These are phyloP conservation scores for Metschnikowia drakensbergensis DNA, from an alignment of 805 yeast species.

Conservation along the genomic window DNA sequence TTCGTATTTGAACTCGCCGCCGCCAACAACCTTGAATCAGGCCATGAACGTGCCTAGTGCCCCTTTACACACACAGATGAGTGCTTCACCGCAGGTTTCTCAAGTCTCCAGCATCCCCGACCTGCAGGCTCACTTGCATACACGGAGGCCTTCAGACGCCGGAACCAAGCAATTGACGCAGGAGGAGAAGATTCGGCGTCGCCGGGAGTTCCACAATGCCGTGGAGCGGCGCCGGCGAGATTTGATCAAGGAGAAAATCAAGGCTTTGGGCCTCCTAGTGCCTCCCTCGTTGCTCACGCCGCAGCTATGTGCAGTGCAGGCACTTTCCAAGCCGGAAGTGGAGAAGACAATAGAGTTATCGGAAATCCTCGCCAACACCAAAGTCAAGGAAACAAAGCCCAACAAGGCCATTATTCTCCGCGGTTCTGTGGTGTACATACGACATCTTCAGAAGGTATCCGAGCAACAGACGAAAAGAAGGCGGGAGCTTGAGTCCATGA, in stretches of 20 bases:
- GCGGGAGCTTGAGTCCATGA: conserved; percentile 31
- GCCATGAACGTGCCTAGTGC: conserved; percentile 20
- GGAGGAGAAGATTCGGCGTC: conserved; percentile 69
- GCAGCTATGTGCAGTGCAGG: conserved; percentile 40
- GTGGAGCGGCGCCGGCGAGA: conserved; percentile 92
- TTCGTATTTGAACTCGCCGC: conserved; percentile 38
- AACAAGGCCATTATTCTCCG: conserved; percentile 76
- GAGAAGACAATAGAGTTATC: conserved; percentile 30
- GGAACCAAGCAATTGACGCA: conserved; percentile 42
- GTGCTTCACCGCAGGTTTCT: conserved; percentile 7
- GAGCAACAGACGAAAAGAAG: conserved; percentile 50
- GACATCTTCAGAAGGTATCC: conserved; percentile 59
- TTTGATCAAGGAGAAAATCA: conserved; percentile 81
- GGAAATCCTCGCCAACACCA: conserved; percentile 37
- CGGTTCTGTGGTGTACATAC: conserved; percentile 77
- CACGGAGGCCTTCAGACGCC: conserved; percentile 9
- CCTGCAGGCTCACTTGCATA: neutral
- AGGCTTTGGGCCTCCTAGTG: conserved; percentile 74
- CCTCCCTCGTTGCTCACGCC: conserved; percentile 69
- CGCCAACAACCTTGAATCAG: conserved; percentile 20
- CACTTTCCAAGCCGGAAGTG: conserved; percentile 32
- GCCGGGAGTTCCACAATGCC: conserved; percentile 89
- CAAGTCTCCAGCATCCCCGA: conserved; percentile 3
- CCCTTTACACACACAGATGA: neutral
- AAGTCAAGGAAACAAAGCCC: conserved; percentile 66